A percentile compares a stretch with the other conserved stretches of the same genome.
phyloP scores from a whole-genome alignment of 257 asterid genomes.

The Forsythia suspensa region DNA sequence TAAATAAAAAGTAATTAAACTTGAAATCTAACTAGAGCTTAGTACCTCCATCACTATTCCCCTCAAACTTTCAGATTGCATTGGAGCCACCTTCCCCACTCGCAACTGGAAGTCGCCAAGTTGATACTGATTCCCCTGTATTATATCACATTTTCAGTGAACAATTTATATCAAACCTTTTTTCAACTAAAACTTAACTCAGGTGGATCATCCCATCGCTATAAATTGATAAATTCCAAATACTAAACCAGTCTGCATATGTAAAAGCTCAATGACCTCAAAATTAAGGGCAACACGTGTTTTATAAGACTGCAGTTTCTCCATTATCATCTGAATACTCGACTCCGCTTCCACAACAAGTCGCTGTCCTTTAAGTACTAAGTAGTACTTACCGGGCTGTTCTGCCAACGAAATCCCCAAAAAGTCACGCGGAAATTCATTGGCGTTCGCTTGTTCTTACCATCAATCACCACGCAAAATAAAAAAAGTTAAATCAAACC shows the following conservation, averaged over 20 bases:
- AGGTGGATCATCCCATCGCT: neutral
- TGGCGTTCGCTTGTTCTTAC: conserved; percentile 51
- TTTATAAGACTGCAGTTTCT: conserved; percentile 86
- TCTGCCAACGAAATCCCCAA: conserved; percentile 86
- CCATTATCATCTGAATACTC: conserved; percentile 84
- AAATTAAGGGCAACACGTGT: conserved; percentile 82
- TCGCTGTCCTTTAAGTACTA: conserved; percentile 77
- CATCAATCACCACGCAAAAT: conserved; percentile 9
- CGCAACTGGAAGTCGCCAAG: conserved; percentile 91
- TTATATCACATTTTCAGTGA: conserved; percentile 3
- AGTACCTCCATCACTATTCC: conserved; percentile 97
- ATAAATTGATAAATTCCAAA: neutral
- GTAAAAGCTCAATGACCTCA: conserved; percentile 54
- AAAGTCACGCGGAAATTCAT: conserved; percentile 77
- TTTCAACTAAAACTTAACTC: neutral
- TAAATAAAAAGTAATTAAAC: neutral
- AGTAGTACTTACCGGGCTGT: conserved; percentile 68
- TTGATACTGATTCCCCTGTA: conserved; percentile 76
- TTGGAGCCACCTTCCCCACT: conserved; percentile 92
- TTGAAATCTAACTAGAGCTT: neutral
- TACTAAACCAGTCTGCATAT: neutral
- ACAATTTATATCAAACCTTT: neutral
- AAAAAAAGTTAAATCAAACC: neutral
- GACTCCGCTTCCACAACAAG: conserved; percentile 81
- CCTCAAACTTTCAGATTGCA: conserved; percentile 81